Conservation (phyloP, 2,329 filamentous ascomycete species). For the Lizonia empirigonia region DNA sequence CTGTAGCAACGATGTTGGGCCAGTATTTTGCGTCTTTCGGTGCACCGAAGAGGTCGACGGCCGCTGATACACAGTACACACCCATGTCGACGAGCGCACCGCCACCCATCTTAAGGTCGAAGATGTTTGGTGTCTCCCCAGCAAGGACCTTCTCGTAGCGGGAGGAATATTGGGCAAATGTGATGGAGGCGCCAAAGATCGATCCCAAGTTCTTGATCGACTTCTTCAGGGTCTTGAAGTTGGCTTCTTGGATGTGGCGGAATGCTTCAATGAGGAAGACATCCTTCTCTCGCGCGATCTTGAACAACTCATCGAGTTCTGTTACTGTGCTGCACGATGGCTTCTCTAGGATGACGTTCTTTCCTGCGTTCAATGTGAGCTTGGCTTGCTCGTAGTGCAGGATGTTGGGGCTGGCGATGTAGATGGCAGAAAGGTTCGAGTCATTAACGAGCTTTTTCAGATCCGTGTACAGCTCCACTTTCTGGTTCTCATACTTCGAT, state of each 20-base stretch:
- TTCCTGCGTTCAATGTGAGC: slow-evolving; percentile 50
- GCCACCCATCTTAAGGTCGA: slow-evolving; percentile 54
- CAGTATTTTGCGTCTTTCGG: slow-evolving; percentile 51
- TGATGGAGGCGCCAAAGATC: slow-evolving; percentile 53
- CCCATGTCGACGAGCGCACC: slow-evolving; percentile 57
- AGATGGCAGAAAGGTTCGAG: slow-evolving; percentile 50
- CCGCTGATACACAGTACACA: slow-evolving; percentile 56
- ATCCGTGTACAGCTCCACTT: slow-evolving; percentile 47
- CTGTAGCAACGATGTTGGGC: slow-evolving; percentile 52
- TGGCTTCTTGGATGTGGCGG: slow-evolving; percentile 57
- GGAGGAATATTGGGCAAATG: slow-evolving; percentile 53
- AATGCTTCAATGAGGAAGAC: slow-evolving; percentile 57
- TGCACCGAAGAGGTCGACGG: slow-evolving; percentile 55
- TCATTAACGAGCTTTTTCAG: slow-evolving; percentile 49
- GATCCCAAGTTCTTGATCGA: slow-evolving; percentile 48
- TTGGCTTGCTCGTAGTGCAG: slow-evolving; percentile 56
- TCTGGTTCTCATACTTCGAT: slow-evolving; percentile 45
- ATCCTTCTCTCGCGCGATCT: slow-evolving; percentile 48
- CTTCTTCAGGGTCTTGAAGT: slow-evolving; percentile 53
- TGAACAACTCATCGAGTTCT: slow-evolving; percentile 53
- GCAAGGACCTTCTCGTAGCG: slow-evolving; percentile 55
- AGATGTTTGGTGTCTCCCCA: slow-evolving; percentile 56
- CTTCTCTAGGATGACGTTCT: slow-evolving; percentile 59
- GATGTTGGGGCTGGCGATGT: slow-evolving; percentile 58
- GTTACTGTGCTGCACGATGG: slow-evolving; percentile 52